A percentile compares a stretch with the other conserved stretches of the same genome.
Evolutionary conservation across 2,329 filamentous ascomycete species (phyloP).

Genomic region (Paracorniculantispora psalliotae): DNA sequence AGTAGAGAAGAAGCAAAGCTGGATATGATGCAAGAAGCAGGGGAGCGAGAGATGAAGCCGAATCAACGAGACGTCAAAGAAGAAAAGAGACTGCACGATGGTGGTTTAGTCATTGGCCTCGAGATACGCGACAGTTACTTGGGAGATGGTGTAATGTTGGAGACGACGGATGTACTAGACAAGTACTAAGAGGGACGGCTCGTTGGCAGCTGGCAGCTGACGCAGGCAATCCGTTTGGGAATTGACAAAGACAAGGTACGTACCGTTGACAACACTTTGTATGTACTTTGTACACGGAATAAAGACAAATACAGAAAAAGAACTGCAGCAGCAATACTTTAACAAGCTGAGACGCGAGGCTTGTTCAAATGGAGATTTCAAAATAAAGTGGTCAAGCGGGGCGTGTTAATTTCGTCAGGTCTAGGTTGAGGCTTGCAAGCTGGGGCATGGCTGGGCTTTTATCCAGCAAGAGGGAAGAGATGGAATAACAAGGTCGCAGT

Average conservation of each 20-base stretch:
- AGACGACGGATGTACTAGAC: neutral
- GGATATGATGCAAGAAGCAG: neutral
- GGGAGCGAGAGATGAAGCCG: neutral
- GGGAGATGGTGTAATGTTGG: neutral
- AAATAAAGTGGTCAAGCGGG: conserved; percentile 4
- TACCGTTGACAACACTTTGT: no score
- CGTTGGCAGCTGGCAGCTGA: neutral
- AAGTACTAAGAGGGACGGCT: neutral
- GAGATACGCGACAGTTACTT: neutral
- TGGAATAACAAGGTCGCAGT: neutral
- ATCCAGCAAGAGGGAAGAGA: neutral
- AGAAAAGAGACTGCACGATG: neutral
- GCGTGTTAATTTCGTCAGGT: conserved; percentile 2
- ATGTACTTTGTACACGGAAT: no score
- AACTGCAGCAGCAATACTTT: neutral
- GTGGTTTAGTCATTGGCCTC: neutral
- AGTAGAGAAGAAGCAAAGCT: neutral
- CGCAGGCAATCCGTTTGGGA: neutral
- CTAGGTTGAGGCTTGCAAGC: neutral
- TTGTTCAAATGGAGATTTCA: neutral
- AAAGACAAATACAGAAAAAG: neutral
- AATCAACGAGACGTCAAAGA: neutral
- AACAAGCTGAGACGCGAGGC: conserved; percentile 10
- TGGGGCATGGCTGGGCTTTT: neutral
- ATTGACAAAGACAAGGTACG: neutral